Evolutionary conservation across 441 rosid genomes (phyloP).

Genomic region (Aquilaria agallochum): DNA sequence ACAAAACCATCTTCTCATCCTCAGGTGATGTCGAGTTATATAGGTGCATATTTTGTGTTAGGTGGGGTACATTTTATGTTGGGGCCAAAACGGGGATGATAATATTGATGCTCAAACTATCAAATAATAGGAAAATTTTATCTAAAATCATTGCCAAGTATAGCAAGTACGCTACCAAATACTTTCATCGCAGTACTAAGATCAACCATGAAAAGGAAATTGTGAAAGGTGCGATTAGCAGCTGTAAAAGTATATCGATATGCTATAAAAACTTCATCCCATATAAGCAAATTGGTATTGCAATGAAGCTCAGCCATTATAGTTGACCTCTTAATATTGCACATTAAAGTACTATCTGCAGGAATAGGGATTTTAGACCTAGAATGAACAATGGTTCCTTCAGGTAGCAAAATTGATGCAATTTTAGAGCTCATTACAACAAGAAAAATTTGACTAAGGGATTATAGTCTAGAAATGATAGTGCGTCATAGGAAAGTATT

Average conservation of each 20-base stretch:
- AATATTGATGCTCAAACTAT: neutral
- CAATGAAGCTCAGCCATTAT: neutral
- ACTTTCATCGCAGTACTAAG: too few species aligned
- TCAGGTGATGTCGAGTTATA: neutral
- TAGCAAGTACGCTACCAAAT: neutral
- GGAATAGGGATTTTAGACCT: neutral
- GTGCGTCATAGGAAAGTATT: neutral
- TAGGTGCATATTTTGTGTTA: neutral
- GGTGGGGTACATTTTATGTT: neutral
- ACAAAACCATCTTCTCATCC: neutral
- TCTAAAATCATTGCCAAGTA: too few species aligned
- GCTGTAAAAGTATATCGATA: too few species aligned
- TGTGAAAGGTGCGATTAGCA: too few species aligned
- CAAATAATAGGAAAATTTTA: neutral
- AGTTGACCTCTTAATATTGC: neutral
- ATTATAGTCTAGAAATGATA: neutral
- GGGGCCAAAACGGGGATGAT: neutral
- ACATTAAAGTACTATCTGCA: neutral
- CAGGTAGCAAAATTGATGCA: neutral
- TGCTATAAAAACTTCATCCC: too few species aligned
- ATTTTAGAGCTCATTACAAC: neutral
- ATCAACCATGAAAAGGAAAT: too few species aligned
- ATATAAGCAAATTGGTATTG: too few species aligned
- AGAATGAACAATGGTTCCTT: neutral
- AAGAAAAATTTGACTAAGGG: neutral